phyloP scores from a whole-genome alignment of 1,284 basidiomycete species.

The Blastosporella zonata region DNA sequence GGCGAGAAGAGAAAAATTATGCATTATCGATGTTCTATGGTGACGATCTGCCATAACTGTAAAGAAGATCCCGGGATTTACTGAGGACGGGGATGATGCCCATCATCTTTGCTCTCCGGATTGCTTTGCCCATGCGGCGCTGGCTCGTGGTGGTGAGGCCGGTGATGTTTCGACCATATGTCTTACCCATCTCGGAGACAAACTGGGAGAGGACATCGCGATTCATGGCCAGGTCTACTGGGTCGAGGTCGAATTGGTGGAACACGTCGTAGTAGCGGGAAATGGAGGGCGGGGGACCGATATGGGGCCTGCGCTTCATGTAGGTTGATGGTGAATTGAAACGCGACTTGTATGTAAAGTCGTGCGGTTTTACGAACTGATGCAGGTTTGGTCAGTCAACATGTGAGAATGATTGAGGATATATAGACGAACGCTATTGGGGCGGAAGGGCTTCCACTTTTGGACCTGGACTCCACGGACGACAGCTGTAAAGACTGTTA shows the following conservation, averaged over 20 bases:
- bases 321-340: conserved; percentile 18
- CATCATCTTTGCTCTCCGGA: conserved; percentile 91
- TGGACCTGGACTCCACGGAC: neutral
- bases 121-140: conserved; percentile 80
- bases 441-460: conserved; percentile 26
- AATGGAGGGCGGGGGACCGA: conserved; percentile 50
- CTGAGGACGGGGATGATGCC: conserved; percentile 78
- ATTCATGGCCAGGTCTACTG: conserved; percentile 68
- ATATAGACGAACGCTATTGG: conserved; percentile 20
- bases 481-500: neutral
- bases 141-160: conserved; percentile 82
- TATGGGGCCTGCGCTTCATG: conserved; percentile 28
- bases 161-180: conserved; percentile 68
- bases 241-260: conserved; percentile 64
- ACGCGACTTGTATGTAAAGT: conserved; percentile 42
- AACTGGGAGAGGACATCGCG: conserved; percentile 65
- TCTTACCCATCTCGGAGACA: conserved; percentile 85
- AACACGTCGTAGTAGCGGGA: conserved; percentile 65
- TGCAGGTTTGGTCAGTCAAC: conserved; percentile 3
- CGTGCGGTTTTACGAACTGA: conserved; percentile 45
- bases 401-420: neutral
- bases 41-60: neutral
- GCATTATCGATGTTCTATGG: neutral
- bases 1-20: no score
- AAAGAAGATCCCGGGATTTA: conserved; percentile 26